Evolutionary conservation across 2,329 filamentous ascomycete species (phyloP).

Genomic region (Aspergillus sp.): DNA sequence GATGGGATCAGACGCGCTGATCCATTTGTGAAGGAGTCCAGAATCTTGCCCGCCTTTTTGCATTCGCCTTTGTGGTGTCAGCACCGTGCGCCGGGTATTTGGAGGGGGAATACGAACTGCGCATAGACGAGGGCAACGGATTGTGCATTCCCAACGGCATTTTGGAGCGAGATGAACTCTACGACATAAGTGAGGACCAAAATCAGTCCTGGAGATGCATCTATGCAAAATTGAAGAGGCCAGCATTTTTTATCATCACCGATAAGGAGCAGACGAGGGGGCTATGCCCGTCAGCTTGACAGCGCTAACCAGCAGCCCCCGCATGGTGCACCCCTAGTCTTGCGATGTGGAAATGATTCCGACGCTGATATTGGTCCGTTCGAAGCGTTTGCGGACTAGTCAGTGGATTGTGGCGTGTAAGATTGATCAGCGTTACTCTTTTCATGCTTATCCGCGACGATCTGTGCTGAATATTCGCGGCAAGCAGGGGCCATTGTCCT

Average conservation of each 20-base stretch:
- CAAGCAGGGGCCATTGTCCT: too few species aligned
- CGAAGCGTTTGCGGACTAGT: background rate
- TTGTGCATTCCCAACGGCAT: slow-evolving; percentile 33
- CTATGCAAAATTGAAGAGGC: background rate
- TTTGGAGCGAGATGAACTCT: background rate
- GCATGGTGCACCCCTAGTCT: background rate
- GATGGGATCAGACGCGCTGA: slow-evolving; percentile 92
- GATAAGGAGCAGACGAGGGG: background rate
- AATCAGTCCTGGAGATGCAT: background rate
- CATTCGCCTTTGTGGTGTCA: slow-evolving; percentile 70
- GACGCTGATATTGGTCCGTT: background rate
- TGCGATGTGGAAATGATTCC: background rate
- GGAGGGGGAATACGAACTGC: slow-evolving; percentile 31
- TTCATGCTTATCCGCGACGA: background rate
- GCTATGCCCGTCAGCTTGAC: background rate
- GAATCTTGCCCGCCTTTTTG: slow-evolving; percentile 90
- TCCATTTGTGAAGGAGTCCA: slow-evolving; percentile 89
- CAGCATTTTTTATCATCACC: background rate
- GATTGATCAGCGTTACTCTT: background rate
- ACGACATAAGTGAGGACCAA: background rate
- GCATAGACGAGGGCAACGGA: slow-evolving; percentile 46
- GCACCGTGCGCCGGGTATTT: too few species aligned
- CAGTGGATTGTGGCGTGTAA: background rate
- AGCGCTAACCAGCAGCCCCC: background rate
- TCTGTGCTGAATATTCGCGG: background rate